Conservation (phyloP, 1,284 basidiomycete species). For the Cutaneotrichosporon sp. region DNA sequence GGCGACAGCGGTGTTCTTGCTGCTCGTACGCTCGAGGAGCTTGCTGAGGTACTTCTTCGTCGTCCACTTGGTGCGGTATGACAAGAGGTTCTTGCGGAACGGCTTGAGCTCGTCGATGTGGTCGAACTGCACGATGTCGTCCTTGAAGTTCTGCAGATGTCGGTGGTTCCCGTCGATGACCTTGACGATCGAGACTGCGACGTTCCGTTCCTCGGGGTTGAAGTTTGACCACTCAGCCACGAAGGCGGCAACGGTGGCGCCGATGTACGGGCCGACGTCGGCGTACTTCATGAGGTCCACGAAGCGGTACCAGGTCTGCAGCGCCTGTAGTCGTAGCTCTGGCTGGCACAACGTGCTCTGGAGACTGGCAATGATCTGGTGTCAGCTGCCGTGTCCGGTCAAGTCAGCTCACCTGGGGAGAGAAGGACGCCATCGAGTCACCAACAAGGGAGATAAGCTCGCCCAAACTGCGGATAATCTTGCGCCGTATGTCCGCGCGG, state of each 20-base stretch:
- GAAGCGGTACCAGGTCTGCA: slow-evolving; percentile 81
- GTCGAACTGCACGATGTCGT: slow-evolving; percentile 77
- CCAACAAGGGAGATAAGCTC: slow-evolving; percentile 73
- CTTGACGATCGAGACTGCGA: slow-evolving; percentile 68
- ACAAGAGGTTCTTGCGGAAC: slow-evolving; percentile 59
- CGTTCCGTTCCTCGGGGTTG: slow-evolving; percentile 58
- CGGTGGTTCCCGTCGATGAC: slow-evolving; percentile 68
- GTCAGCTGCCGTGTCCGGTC: slow-evolving; percentile 16
- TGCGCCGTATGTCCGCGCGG: slow-evolving; percentile 65
- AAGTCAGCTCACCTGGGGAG: slow-evolving; percentile 80
- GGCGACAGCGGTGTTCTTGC: slow-evolving; percentile 81
- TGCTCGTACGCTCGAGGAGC: slow-evolving; percentile 72
- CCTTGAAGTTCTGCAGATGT: slow-evolving; percentile 59
- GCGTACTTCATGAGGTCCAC: slow-evolving; percentile 66
- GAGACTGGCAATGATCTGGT: slow-evolving; percentile 92
- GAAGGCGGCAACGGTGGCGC: slow-evolving; percentile 83
- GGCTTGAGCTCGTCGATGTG: slow-evolving; percentile 66
- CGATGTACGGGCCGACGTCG: slow-evolving; percentile 83
- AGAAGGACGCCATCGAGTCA: slow-evolving; percentile 67
- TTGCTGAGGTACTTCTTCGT: slow-evolving; percentile 64
- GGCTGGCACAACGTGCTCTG: slow-evolving; percentile 75
- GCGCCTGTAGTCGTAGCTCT: slow-evolving; percentile 73
- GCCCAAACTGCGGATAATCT: slow-evolving; percentile 77
- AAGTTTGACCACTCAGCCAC: slow-evolving; percentile 74
- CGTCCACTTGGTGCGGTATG: slow-evolving; percentile 60